phyloP scores from a whole-genome alignment of 129 eudicot species.

The Artemisia annua region DNA sequence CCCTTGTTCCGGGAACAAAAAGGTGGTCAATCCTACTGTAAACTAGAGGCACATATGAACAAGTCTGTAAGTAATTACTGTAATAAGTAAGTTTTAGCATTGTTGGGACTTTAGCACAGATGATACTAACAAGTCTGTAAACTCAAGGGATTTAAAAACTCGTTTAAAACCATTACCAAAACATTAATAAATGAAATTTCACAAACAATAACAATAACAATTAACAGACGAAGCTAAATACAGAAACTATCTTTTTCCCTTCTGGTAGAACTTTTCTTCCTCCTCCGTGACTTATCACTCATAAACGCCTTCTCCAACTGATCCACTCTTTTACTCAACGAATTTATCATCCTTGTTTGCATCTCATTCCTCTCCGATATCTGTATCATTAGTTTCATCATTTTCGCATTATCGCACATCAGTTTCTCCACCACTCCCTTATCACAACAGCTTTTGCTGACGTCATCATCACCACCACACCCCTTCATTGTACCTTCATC shows the following conservation, averaged over 20 bases:
- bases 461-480: conserved; percentile 14
- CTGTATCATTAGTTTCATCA: conserved; percentile 44
- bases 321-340: conserved; percentile 42
- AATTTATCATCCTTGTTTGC: conserved; percentile 43
- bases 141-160: too few relatives aligned
- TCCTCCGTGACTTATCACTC: conserved; percentile 34
- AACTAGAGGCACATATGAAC: neutral
- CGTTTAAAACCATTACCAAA: too few relatives aligned
- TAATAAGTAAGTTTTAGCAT: neutral
- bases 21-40: conserved; percentile 33
- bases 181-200: too few relatives aligned
- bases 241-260: too few relatives aligned
- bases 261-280: conserved; percentile 21
- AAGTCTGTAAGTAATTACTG: neutral
- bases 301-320: conserved; percentile 49
- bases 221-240: too few relatives aligned
- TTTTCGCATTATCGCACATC: conserved; percentile 45
- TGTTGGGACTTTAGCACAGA: too few relatives aligned
- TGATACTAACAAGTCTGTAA: too few relatives aligned
- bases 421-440: conserved; percentile 34
- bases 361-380: conserved; percentile 42
- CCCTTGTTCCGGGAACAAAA: conserved; percentile 52
- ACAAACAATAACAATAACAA: too few relatives aligned
- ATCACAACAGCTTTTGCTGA: conserved; percentile 18
- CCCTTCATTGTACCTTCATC: neutral